Evolutionary conservation across 1,139 yeast genomes (phyloP), one percentile per base, ranked within the genome.

Genomic region (Torulaspora globosa): DNA sequence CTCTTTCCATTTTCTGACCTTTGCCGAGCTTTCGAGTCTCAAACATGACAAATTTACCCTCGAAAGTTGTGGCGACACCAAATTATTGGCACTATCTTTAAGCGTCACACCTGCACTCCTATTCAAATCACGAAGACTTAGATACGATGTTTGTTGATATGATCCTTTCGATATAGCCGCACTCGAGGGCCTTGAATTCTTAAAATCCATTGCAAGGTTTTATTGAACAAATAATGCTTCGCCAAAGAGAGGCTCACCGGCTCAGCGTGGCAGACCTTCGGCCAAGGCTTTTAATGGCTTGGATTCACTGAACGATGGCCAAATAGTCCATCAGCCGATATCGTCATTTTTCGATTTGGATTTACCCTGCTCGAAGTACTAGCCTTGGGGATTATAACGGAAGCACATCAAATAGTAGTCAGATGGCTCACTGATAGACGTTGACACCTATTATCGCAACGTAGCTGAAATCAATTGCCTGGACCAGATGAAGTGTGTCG

Each of bases 1-100:
- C 0, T 55, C 50, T 15, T 62, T 59, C 50, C 66, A 65, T 6
- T 61, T 50, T 6, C 53, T 50, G 9, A 55, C 55, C 14, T 59
- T 51, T 5, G 61, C 55, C 18, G 69, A 54, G 31, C 60, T 57
- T 14, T 58, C 56, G 16, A 70, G 52, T 41, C 60, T 55, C 42
- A 67, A 35, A 44, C 66, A 70, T 3, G 71, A 65, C 45, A 64
- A 53, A 3, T 70, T 66, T 1, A 63, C 59, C 37, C 66, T 51
- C 5, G 70, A 54, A 3, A 44, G 27, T 26, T 50, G 55, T n/a
- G 58, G 53, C 5, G 43, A 21, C 9, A 7, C 2, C 14, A 33
- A 36, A 5, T 34, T 30, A 7, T 19, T 39, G n/a, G 32, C 42
- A 4, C 40, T 33, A 21, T 21, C 19, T 12, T 16, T 35, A 12